Evolutionary conservation across 2,329 filamentous ascomycete species (phyloP), one percentile per base, ranked within the genome.

Genomic region (Catunica adiposa): DNA sequence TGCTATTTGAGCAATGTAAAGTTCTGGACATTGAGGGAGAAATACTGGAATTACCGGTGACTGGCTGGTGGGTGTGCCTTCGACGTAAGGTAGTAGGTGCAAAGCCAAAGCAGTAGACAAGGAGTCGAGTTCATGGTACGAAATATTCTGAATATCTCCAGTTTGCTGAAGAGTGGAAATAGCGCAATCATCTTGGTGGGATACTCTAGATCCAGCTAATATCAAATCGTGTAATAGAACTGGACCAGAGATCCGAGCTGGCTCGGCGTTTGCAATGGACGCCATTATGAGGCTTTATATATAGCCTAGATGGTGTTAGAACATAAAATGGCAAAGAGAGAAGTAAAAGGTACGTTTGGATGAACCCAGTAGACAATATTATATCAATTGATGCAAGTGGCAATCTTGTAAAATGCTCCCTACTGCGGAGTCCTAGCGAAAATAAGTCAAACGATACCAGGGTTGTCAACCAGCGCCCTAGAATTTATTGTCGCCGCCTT

Each of bases 1-100:
- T 2, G 83, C 88, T 47, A 95, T 67, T 59, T 86, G 77, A 1
- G 86, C 75, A 56, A 92, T 74, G 66, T 95, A 95, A 23, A 96
- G 73, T 50, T 82, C 75, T 8, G 83, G 79, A 14, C 79, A 84
- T 68, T 95, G 89, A 1, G 84, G 82, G 15, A 94, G 68, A 20
- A 94, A 74, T 1, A 95, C 70, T 0, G 89, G 89, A 38, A 95
- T 74, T 37, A 94, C 68, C 4, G 22, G 20, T 4, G 38, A 15
- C 38, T 42, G 38, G 40, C 17, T 20, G n/a, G 3, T 38, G 34
- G 40, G 40, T 11, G 17, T 48, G 44, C 2, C 2, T 7, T 3
- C 17, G 22, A 48, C 8, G 20, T 23, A 2, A 8, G 44, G 11
- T 22, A 26, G 22, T 9, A 48, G 17, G 17, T 48, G 22, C 17